Evolutionary conservation across 2,329 filamentous ascomycete species (phyloP).

Genomic region (Talaromyces atroroseus): DNA sequence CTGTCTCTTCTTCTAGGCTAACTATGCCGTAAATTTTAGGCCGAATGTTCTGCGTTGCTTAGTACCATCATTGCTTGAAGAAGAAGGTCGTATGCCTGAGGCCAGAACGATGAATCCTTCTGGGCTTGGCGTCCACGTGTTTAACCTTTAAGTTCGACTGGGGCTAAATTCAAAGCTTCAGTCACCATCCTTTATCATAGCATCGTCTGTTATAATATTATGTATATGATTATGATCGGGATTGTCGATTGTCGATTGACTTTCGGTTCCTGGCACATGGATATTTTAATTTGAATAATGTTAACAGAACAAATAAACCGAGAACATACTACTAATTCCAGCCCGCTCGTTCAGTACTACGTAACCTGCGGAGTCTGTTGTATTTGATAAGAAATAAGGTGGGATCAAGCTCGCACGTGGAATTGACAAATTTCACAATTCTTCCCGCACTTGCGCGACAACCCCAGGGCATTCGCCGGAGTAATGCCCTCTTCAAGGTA

Average conservation of each 20-base stretch:
- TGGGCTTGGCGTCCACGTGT: background rate
- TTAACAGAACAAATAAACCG: background rate
- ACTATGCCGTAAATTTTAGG: background rate
- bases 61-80: too few species aligned
- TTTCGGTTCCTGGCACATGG: conserved; percentile 6
- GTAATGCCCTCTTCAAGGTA: background rate
- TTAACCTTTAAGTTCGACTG: background rate
- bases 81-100: background rate
- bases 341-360: background rate
- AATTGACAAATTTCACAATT: background rate
- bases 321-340: background rate
- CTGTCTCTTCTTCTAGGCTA: background rate
- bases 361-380: background rate
- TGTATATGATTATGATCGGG: background rate
- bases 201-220: background rate
- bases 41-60: too few species aligned
- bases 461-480: background rate
- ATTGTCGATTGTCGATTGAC: background rate
- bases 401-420: background rate
- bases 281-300: background rate
- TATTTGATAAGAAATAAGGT: background rate
- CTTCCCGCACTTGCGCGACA: background rate
- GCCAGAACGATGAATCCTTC: background rate
- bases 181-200: background rate
- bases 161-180: background rate